Conservation (phyloP, 2,329 filamentous ascomycete species). For the Apiospora pterosperma region DNA sequence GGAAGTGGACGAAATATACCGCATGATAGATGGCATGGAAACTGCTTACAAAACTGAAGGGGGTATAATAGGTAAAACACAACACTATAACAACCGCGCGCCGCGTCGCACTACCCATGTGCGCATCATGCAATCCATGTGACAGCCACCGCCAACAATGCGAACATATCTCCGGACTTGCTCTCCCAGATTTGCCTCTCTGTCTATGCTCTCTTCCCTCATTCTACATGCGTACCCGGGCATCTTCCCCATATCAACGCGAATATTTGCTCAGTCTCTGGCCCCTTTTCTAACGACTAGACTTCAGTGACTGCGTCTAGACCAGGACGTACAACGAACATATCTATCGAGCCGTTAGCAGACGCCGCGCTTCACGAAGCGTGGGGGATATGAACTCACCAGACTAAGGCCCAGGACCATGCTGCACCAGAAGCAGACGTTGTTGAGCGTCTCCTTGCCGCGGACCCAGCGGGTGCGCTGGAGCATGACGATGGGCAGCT, state of each 20-base stretch:
- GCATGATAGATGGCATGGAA: background rate
- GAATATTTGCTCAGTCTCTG: background rate
- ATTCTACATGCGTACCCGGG: background rate
- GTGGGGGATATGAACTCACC: conserved; percentile 41
- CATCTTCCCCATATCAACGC: background rate
- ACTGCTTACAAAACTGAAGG: background rate
- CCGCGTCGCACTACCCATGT: background rate
- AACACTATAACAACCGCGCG: background rate
- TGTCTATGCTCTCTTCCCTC: background rate
- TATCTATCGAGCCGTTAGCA: conserved; percentile 36
- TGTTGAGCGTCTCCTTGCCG: conserved; percentile 75
- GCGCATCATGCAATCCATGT: background rate
- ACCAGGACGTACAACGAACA: conserved; percentile 59
- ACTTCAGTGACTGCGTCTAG: conserved; percentile 21
- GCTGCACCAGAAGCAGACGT: conserved; percentile 85
- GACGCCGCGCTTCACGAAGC: background rate
- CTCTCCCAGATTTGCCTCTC: background rate
- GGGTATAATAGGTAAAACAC: background rate
- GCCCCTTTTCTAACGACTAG: background rate
- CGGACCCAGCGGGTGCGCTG: conserved; percentile 78
- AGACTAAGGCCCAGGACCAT: conserved; percentile 85
- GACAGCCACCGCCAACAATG: background rate
- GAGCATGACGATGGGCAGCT: conserved; percentile 90
- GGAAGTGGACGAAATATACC: background rate
- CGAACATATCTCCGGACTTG: background rate